These are phyloP conservation scores for Tetradesmus lagerheimii DNA, from an alignment of 139 green algal species.

Conservation along the genomic window DNA sequence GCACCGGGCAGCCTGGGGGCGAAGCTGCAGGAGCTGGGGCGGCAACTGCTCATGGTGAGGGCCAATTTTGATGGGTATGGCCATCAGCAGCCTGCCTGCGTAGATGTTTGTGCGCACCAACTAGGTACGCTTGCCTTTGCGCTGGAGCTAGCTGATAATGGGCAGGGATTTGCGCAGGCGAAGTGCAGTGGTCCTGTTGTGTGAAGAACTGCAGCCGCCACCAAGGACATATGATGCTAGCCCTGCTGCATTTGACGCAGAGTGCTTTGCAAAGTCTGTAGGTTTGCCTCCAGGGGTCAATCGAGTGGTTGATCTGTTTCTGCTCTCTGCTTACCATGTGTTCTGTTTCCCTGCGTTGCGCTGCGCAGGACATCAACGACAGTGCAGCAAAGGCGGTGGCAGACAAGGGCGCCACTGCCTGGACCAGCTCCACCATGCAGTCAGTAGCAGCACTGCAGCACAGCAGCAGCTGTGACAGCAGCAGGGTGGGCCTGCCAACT, in stretches of 20 bases:
- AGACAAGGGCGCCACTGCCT: conserved; percentile 23
- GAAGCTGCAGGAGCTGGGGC: conserved; percentile 39
- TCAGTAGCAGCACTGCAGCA: neutral
- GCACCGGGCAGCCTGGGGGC: conserved; percentile 16
- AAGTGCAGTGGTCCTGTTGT: no score
- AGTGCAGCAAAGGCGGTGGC: neutral
- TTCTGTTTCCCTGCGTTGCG: neutral
- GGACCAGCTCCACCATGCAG: neutral
- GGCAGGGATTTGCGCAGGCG: no score
- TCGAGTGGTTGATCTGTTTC: no score
- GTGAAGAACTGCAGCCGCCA: no score
- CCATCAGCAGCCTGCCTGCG: neutral
- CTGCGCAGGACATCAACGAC: conserved; percentile 41
- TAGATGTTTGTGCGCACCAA: no score
- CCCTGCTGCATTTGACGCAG: no score
- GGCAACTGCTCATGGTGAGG: conserved; percentile 29
- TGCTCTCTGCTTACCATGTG: neutral
- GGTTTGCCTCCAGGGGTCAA: no score
- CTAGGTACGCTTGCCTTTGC: no score
- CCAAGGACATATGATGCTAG: no score
- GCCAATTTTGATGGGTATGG: no score
- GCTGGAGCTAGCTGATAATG: no score
- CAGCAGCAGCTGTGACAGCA: conserved; percentile 4
- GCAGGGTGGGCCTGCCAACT: neutral
- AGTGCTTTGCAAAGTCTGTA: no score